These are phyloP conservation scores for Blumeriella jaapii DNA, from an alignment of 2,329 filamentous ascomycete species.

Conservation along the genomic window DNA sequence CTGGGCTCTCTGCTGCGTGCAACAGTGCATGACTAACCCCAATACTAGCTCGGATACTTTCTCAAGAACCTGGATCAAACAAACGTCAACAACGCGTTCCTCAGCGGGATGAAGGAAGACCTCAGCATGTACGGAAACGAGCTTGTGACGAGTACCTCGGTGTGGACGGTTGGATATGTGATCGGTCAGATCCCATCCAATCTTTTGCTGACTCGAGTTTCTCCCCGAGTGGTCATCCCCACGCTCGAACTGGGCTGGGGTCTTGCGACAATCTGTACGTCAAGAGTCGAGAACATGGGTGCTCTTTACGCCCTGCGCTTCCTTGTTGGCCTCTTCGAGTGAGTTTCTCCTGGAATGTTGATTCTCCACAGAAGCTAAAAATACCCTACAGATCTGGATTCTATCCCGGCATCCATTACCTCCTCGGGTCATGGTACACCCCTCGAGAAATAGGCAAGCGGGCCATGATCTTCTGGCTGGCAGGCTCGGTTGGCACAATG, in stretches of 20 bases:
- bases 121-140: slow-evolving; percentile 36
- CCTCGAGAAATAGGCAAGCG: slow-evolving; percentile 30
- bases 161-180: slow-evolving; percentile 42
- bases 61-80: slow-evolving; percentile 34
- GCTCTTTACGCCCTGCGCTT: slow-evolving; percentile 29
- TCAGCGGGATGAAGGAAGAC: slow-evolving; percentile 34
- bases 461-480: slow-evolving; percentile 46
- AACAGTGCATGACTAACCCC: no score
- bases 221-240: slow-evolving; percentile 26
- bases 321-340: slow-evolving; percentile 25
- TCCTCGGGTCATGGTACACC: slow-evolving; percentile 46
- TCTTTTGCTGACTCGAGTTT: slow-evolving; percentile 37
- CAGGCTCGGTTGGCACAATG: slow-evolving; percentile 40
- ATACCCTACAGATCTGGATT: slow-evolving; percentile 27
- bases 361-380: slow-evolving; percentile 3
- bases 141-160: slow-evolving; percentile 38
- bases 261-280: slow-evolving; percentile 17
- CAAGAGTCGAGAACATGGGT: slow-evolving; percentile 24
- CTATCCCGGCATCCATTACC: slow-evolving; percentile 39
- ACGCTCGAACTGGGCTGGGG: slow-evolving; percentile 20
- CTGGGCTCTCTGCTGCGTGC: not conserved
- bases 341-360: slow-evolving; percentile 17
- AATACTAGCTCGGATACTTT: slow-evolving; percentile 23
- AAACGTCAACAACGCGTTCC: slow-evolving; percentile 21
- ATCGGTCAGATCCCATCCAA: slow-evolving; percentile 40